Percentiles rank a stretch among this genome's conserved stretches.
phyloP scores from a whole-genome alignment of 805 yeast genomes.

The Candida parachauliodes region DNA sequence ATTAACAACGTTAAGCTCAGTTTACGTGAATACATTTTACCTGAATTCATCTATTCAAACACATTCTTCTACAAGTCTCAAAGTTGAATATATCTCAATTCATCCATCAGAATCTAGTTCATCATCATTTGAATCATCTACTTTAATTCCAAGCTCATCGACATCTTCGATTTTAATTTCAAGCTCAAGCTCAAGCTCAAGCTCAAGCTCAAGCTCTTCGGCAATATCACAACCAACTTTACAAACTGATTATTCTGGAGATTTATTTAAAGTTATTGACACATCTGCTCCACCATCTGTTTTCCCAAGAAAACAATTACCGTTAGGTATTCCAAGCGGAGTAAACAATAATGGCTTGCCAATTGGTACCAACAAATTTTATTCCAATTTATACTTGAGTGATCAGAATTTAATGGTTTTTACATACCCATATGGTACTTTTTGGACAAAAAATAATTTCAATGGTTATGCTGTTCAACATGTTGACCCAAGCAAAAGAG shows the following conservation, averaged over 20 bases:
- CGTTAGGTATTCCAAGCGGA: slow-evolving; percentile 44
- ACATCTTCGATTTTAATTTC: slow-evolving; percentile 1
- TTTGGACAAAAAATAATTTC: slow-evolving; percentile 43
- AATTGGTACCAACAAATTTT: slow-evolving; percentile 74
- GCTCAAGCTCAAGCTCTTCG: slow-evolving; percentile 3
- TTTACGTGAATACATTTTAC: slow-evolving; percentile 2
- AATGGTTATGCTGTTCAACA: slow-evolving; percentile 65
- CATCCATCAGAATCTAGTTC: neutral
- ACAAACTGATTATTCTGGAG: slow-evolving; percentile 21
- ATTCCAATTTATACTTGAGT: slow-evolving; percentile 54
- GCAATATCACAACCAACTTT: slow-evolving; percentile 6
- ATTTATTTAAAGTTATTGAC: slow-evolving; percentile 48
- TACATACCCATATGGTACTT: slow-evolving; percentile 65
- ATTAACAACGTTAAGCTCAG: slow-evolving; percentile 5
- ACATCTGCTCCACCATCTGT: slow-evolving; percentile 29
- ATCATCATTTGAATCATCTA: neutral
- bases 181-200: slow-evolving; percentile 7
- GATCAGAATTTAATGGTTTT: slow-evolving; percentile 52
- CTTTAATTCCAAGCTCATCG: slow-evolving; percentile 6
- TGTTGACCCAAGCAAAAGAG: slow-evolving; percentile 41
- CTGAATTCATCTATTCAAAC: neutral
- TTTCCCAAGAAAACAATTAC: slow-evolving; percentile 44
- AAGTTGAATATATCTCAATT: neutral
- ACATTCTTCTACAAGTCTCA: neutral
- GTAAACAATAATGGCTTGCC: slow-evolving; percentile 41